Percentiles rank a stretch among this genome's conserved stretches.
Conservation (phyloP, 2,329 filamentous ascomycete genomes). For the Thermoascus crustaceus region DNA sequence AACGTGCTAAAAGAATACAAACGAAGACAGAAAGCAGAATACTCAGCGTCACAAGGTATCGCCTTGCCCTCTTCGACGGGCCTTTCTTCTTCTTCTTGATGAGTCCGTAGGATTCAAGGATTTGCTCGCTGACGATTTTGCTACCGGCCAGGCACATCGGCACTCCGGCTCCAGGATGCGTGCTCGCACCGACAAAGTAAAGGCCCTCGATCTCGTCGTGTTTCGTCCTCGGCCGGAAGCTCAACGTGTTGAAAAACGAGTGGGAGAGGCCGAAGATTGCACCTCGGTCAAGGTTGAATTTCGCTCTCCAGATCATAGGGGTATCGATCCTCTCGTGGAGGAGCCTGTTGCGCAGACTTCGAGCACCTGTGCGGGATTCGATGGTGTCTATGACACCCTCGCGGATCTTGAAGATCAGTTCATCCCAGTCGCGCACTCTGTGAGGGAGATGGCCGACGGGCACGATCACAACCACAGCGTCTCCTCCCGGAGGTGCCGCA, state of each 20-base stretch:
- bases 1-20: too few relatives aligned
- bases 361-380: constrained; percentile 50
- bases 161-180: constrained; percentile 66
- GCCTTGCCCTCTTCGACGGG: too few relatives aligned
- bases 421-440: constrained; percentile 48
- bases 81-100: too few relatives aligned
- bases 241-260: constrained; percentile 52
- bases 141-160: constrained; percentile 64
- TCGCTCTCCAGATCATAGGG: constrained; percentile 54
- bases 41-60: too few relatives aligned
- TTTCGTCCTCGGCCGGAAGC: constrained; percentile 20
- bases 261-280: constrained; percentile 65
- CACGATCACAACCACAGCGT: constrained; percentile 61
- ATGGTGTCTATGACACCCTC: constrained; percentile 55
- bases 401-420: constrained; percentile 52
- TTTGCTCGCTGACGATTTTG: constrained; percentile 52
- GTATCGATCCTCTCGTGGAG: constrained; percentile 58
- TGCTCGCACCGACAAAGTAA: constrained; percentile 66
- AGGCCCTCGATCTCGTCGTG: constrained; percentile 20
- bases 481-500: constrained; percentile 58
- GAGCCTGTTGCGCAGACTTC: constrained; percentile 42
- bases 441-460: constrained; percentile 58
- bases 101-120: constrained; percentile 28
- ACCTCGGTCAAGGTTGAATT: constrained; percentile 67
- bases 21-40: too few relatives aligned